Evolutionary conservation across 441 rosid genomes (phyloP).

Genomic region (Erodium moschatum): DNA sequence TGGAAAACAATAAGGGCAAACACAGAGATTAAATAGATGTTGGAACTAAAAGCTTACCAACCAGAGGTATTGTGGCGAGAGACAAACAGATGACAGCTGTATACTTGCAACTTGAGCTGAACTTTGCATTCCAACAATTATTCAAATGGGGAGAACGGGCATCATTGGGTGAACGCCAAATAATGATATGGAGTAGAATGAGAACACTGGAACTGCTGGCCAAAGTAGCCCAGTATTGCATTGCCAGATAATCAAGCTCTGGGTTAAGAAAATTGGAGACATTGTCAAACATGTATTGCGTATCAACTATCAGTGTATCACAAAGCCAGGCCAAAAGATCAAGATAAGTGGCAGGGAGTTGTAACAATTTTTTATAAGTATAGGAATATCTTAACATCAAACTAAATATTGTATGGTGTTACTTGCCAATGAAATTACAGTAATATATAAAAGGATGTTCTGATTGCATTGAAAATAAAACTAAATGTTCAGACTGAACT

Average conservation of each 20-base stretch:
- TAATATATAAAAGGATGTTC: background rate
- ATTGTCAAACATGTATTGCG: constrained; percentile 14
- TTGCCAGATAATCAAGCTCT: constrained; percentile 61
- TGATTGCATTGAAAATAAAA: background rate
- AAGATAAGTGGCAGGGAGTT: constrained; percentile 2
- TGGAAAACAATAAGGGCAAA: background rate
- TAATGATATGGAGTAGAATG: constrained; percentile 39
- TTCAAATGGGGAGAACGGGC: constrained; percentile 22
- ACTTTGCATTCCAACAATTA: constrained; percentile 32
- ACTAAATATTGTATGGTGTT: background rate
- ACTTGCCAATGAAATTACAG: background rate
- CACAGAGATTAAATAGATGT: background rate
- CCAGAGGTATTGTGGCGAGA: constrained; percentile 43
- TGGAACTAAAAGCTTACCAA: constrained; percentile 33
- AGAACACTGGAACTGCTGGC: constrained; percentile 64
- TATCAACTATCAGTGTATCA: background rate
- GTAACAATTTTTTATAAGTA: background rate
- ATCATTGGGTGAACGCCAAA: constrained; percentile 25
- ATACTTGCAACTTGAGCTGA: constrained; percentile 22
- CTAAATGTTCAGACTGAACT: background rate
- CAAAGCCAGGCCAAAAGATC: background rate
- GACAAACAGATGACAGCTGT: constrained; percentile 49
- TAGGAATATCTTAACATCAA: background rate
- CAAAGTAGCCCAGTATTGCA: constrained; percentile 76
- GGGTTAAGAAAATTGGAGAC: constrained; percentile 16